Percentiles rank a stretch among this genome's conserved stretches.
Evolutionary conservation across 805 yeast genomes (phyloP).

Genomic region (Grigorovia yakushimaensis): DNA sequence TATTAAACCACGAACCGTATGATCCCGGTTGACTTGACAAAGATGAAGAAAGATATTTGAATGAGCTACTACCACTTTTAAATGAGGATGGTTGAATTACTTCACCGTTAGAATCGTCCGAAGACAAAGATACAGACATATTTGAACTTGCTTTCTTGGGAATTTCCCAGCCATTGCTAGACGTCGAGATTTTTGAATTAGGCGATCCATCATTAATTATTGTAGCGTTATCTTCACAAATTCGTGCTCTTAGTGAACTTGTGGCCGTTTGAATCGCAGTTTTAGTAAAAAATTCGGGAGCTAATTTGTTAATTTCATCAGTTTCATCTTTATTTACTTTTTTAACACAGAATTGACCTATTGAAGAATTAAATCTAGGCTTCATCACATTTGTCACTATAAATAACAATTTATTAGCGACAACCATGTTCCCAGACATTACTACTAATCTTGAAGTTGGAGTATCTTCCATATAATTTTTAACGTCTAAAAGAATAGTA

Average conservation of each 20-base stretch:
- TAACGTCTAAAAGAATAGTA: conserved; percentile 19
- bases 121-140: conserved; percentile 24
- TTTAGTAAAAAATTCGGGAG: background rate
- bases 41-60: conserved; percentile 32
- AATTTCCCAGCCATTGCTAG: conserved; percentile 33
- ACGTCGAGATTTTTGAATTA: conserved; percentile 9
- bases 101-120: conserved; percentile 23
- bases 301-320: too few species aligned
- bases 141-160: conserved; percentile 24
- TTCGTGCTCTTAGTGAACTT: background rate
- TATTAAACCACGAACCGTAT: conserved; percentile 28
- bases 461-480: conserved; percentile 12
- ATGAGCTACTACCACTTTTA: conserved; percentile 30
- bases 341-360: background rate
- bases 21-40: conserved; percentile 28
- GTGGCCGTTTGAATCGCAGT: background rate
- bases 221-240: background rate
- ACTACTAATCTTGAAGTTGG: conserved; percentile 42
- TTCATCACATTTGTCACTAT: conserved; percentile 43
- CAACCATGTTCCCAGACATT: conserved; percentile 50
- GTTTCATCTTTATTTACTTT: background rate
- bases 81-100: conserved; percentile 29
- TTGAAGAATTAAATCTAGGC: conserved; percentile 15
- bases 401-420: conserved; percentile 49
- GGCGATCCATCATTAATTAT: conserved; percentile 1